Evolutionary conservation across 495 filamentous ascomycete genomes (phyloP).

Genomic region (Talaromyces proteolyticus): DNA sequence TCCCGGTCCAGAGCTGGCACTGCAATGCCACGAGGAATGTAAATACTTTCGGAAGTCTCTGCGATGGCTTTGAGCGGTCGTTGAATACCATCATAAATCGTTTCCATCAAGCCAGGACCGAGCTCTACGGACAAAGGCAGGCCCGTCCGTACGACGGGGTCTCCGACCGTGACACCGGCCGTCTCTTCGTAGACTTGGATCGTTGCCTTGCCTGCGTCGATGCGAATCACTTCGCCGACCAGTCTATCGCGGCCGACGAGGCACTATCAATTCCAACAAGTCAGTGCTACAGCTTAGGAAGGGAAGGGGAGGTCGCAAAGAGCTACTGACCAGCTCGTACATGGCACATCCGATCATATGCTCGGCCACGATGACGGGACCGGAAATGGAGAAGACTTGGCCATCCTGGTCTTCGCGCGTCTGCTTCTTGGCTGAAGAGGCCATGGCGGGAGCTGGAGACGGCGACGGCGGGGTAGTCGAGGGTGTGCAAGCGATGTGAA

Average conservation of each 20-base stretch:
- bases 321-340: slow-evolving; percentile 83
- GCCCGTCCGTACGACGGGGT: slow-evolving; percentile 82
- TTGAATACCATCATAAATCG: slow-evolving; percentile 99
- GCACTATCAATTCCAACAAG: slow-evolving; percentile 45
- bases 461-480: slow-evolving; percentile 16
- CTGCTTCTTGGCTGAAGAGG: slow-evolving; percentile 50
- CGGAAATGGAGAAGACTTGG: slow-evolving; percentile 46
- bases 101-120: slow-evolving; percentile 95
- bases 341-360: slow-evolving; percentile 99
- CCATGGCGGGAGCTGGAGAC: slow-evolving; percentile 46
- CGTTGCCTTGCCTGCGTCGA: slow-evolving; percentile 89
- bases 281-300: slow-evolving; percentile 9
- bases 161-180: slow-evolving; percentile 95
- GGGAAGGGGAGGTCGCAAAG: slow-evolving; percentile 10
- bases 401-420: slow-evolving; percentile 52
- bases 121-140: slow-evolving; percentile 97
- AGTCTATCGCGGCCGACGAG: slow-evolving; percentile 84
- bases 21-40: slow-evolving; percentile 93
- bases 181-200: slow-evolving; percentile 99
- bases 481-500: neutral
- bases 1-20: slow-evolving; percentile 81
- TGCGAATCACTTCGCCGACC: slow-evolving; percentile 96
- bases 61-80: slow-evolving; percentile 84
- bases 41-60: slow-evolving; percentile 73
- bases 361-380: slow-evolving; percentile 94